Base-by-base conservation (phyloP, 2,329 filamentous ascomycete species). In the Phoma sp. region DNA sequence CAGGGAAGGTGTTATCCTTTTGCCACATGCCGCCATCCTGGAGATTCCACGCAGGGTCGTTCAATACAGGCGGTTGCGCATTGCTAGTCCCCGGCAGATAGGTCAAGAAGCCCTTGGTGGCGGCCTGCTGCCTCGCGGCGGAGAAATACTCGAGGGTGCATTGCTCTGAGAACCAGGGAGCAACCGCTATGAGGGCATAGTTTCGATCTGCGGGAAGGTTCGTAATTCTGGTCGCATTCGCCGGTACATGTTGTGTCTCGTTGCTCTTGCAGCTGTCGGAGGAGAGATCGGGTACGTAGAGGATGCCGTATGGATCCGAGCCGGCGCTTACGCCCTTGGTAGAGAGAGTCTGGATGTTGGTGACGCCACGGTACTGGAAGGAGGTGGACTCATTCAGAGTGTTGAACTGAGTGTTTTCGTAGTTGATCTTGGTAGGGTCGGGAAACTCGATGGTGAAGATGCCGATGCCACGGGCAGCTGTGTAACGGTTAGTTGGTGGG, bases 241-340 rank as follows among this genome's bases (percentile, higher is more conserved):
- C 65, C 1, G 92, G 90, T 7, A 97, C 82, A 62, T 88, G 86
- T n/a, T 82, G 74, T 36, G 81, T 81, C 37, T 88, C 85, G 41
- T 83, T 75, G 13, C 85, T 78, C 68, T 81, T 80, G 77, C 93
- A 97, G 0, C 80, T 75, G 58, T 88, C 82, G 51, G 80, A 71
- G 9, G 68, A 71, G 36, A 96, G 80, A 55, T 87, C 84, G 4
- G 93, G 95, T 2, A 96, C 89, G 72, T 95, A 98, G 52, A 98
- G 82, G 13, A 97, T 83, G 57, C 93, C 93, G 60, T 86, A 83
- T 32, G 95, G 85, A 48, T 85, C 78, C 49, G 83, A 83, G 60
- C 87, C 84, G 35, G 80, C 73, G 29, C 83, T 80, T 47, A 85
- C 81, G 69, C 85, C 86, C 57, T 86, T 89, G 29, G 83, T 85